Base-by-base conservation (phyloP, 345 rosid genomes). In the Litchi chinensis region DNA sequence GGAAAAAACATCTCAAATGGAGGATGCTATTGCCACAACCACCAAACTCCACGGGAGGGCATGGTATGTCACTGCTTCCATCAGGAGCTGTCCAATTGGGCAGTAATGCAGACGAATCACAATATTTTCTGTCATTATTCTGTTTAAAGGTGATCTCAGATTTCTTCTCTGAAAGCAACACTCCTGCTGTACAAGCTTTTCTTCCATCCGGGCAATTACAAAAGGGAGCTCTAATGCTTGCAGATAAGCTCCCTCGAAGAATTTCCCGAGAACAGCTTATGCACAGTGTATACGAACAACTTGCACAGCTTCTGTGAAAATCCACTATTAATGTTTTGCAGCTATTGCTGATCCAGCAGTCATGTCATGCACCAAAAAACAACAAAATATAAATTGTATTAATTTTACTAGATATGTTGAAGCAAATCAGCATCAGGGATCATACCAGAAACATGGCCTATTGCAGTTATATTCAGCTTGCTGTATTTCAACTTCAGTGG, bases 281-380 rank as follows among this genome's bases (percentile, higher is more conserved):
- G 84, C 95, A 92, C 59, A 88, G 86, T 52, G 71, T 85, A 75
- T 87, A 90, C 26, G 92, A 90, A 78, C 98, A 92, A 44, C 76
- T 90, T 22, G 93, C 82, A 83, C 95, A 91, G 83, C 91, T 88
- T 79, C 92, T 88, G 68, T 87, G 95, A 75, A 87, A 85, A 86
- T 90, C 92, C 81, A 87, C 80, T 40, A 88, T 85, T 46, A 87
- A 85, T 67, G 90, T 78, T 81, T 87, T 84, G 86, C 90, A 89
- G 73, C 82, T 84, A 76, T 88, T 83, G 88, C 90, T 88, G 90
- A 80, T 81, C 69, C 75, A 54, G 79, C 76, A 86, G 46, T 71
- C 74, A 81, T 71, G 80, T 8, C 77, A 82, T 65, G 77, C 73
- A 60, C 71, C 82, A 83, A 65, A 83, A 24, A 52, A 75, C 69